Conservation (phyloP, 331 rosid species). For the Spiraea crenata region DNA sequence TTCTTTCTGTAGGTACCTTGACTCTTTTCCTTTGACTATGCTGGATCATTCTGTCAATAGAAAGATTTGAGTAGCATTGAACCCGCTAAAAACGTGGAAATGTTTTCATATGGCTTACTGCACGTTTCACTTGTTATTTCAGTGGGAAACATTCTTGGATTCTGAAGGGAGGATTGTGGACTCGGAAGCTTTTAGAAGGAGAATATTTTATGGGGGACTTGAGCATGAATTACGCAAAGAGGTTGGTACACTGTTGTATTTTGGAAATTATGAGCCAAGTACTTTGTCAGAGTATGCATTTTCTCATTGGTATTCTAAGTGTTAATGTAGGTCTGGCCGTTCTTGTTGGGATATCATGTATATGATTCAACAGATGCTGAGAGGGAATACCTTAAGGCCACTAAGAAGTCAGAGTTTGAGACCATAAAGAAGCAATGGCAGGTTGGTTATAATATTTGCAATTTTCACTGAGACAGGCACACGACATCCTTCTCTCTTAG, state of each 20-base stretch:
- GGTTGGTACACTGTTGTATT: conserved; percentile 42
- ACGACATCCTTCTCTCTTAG: conserved; percentile 3
- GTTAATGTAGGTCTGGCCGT: conserved; percentile 73
- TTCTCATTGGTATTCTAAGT: conserved; percentile 25
- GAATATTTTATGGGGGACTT: conserved; percentile 96
- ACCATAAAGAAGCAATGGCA: conserved; percentile 92
- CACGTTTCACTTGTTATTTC: conserved; percentile 18
- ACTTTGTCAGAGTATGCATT: conserved; percentile 24
- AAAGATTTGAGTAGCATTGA: too few species aligned
- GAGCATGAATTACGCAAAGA: conserved; percentile 73
- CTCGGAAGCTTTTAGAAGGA: conserved; percentile 68
- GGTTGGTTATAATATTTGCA: conserved; percentile 46
- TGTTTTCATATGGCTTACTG: conserved; percentile 1
- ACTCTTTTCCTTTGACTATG: background rate
- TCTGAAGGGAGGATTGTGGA: conserved; percentile 81
- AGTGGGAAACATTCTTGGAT: conserved; percentile 88
- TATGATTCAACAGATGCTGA: conserved; percentile 92
- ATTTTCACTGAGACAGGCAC: background rate
- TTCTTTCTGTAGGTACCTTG: background rate
- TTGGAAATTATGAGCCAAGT: conserved; percentile 17
- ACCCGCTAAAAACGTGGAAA: conserved; percentile 13
- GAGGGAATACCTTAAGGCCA: conserved; percentile 68
- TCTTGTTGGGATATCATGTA: conserved; percentile 79
- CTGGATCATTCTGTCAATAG: too few species aligned
- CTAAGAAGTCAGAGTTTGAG: conserved; percentile 72